Base-by-base conservation (phyloP, 2,329 filamentous ascomycete genomes). In the Hysterium pulicare region DNA sequence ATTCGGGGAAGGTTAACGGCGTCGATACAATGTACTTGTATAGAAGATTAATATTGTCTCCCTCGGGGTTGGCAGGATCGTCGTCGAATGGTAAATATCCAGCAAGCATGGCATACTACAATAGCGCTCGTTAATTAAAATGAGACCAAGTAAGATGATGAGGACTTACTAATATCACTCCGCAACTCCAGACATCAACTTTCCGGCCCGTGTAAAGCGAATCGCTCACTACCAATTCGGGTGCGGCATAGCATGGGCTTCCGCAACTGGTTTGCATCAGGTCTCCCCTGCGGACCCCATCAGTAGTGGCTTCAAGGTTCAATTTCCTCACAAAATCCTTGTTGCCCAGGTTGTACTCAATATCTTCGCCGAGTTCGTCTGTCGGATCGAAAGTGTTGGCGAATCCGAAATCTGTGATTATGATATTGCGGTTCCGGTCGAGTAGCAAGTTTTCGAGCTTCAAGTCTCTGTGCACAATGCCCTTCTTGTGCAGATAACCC, bases 11-110 rank as follows among this genome's bases (percentile, higher is more conserved):
- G 3, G 91, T 97, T 32, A 98, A 79, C 26, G 91, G 90, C 1
- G 93, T 98, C 42, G 89, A 94, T 46, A 96, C 91, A 57, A 98
- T 98, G 71, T 98, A 98, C 72, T 97, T 97, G 78, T 98, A 98
- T 21, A 98, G 76, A 9, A 98, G 78, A 66, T 98, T 98, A 73
- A 98, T 98, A 65, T 98, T 98, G 67, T 98, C 93, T 53, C 93
- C 93, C 69, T 98, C 93, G 2, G 93, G 93, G 62, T 98, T 98
- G 34, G 90, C 93, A 50, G 93, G 93, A 59, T 98, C 93, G 64
- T 98, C 93, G 58, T 98, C 93, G 61, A 98, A 98, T 3, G 93
- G 93, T 10, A 98, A 77, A 67, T 98, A 98, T 33, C 93, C 93
- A 30, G 93, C 93, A 57, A 98, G 77, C 93, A 98, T 98, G 44